Base-by-base conservation (phyloP, 306 rosid genomes). In the Purshia tridentata region DNA sequence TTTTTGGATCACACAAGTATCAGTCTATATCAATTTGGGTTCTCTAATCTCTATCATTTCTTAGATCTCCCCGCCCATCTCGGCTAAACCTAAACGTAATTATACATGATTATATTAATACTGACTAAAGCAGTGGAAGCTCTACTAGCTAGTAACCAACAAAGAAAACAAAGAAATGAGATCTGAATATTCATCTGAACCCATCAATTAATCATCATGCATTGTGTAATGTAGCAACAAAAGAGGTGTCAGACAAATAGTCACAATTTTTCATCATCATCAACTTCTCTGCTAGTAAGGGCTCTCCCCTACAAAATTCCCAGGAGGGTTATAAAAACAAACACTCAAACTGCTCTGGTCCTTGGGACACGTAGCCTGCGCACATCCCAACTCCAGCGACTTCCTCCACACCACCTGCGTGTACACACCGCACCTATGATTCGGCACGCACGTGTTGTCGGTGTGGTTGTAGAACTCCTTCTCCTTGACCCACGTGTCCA, bases 381-480 rank as follows among this genome's bases (percentile, higher is more conserved):
- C 81, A 18, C 98, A 93, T 0, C 98, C 96, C 49, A 93, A 4
- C 61, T 83, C 77, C 63, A 35, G 6, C 4, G 96, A 77, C 16
- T 91, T 89, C 80, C 78, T 81, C 97, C 98, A 93, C 69, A 93
- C 98, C 3, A 93, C 91, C 67, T 91, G 97, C 0, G 97, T 93
- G 50, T 89, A 93, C 12, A 89, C 93, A 0, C 97, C 98, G 16
- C 98, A 91, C 56, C 6, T 74, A 62, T 83, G 96, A 3, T 78
- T 77, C 16, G 64, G 23, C 19, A 42, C 79, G 77, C 98, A 93
- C 23, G 91, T 46, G 81, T 93, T 93, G 41, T 58, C 79, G 4
- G 55, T 53, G 77, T 85, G 84, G 45, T 83, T 78, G 74, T 93
- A 93, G 80, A 65, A 89, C 7, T 76, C 68, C 62, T 88, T 91